Percentiles rank a stretch among this genome's conserved stretches.
Evolutionary conservation across 768 basidiomycete genomes (phyloP).

Genomic region (Suillus clintonianus): DNA sequence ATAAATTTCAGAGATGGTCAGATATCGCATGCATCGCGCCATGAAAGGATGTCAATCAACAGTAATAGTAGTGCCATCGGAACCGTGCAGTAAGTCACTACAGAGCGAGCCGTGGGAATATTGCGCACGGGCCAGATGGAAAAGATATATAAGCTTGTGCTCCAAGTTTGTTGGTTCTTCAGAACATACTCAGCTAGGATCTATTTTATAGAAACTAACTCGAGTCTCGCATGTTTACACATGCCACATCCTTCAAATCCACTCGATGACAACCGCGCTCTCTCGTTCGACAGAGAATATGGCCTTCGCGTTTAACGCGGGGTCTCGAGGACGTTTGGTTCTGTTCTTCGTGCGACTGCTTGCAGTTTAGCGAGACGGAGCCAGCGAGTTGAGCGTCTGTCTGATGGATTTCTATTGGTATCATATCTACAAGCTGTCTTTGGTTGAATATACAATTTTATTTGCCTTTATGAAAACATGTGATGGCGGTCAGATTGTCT

Average conservation of each 20-base stretch:
- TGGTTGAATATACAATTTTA: not conserved
- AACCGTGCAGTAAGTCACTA: too few species aligned
- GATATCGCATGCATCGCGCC: too few species aligned
- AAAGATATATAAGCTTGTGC: conserved; percentile 40
- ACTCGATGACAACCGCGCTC: conserved; percentile 68
- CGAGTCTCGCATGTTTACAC: conserved; percentile 80
- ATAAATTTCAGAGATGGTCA: too few species aligned
- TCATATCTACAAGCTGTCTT: too few species aligned
- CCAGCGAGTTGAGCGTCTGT: conserved; percentile 63
- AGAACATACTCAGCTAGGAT: conserved; percentile 84
- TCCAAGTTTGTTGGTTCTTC: too few species aligned
- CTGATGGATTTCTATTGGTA: conserved; percentile 51
- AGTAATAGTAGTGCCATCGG: too few species aligned
- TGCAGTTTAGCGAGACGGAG: conserved; percentile 27
- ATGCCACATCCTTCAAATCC: conserved; percentile 73
- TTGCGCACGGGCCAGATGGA: conserved; percentile 35
- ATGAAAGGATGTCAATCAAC: too few species aligned
- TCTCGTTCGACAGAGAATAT: conserved; percentile 72
- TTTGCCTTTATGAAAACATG: not conserved
- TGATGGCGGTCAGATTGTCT: not conserved
- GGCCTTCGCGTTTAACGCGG: conserved; percentile 28
- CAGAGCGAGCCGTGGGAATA: not conserved
- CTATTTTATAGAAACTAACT: conserved; percentile 79
- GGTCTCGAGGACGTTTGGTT: conserved; percentile 70
- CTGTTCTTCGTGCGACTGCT: conserved; percentile 26